phyloP scores from a whole-genome alignment of 495 filamentous ascomycete genomes.

The Penicillium cataractarum region DNA sequence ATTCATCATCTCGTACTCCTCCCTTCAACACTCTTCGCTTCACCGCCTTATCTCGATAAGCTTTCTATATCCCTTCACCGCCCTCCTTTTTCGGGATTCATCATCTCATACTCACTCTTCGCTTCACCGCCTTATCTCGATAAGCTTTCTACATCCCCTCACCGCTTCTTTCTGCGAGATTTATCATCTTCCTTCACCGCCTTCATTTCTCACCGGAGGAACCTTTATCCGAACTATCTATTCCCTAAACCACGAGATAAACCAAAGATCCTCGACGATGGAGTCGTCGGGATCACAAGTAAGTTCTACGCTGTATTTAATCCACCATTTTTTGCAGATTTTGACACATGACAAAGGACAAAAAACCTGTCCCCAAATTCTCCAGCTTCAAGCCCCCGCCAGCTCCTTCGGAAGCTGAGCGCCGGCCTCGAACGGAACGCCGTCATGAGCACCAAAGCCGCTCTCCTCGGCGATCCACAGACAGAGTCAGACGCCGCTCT shows the following conservation, averaged over 20 bases:
- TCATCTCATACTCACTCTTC: too few species aligned
- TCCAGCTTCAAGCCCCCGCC: conserved; percentile 65
- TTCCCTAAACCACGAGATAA: conserved; percentile 16
- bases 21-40: too few species aligned
- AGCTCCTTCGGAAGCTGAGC: conserved; percentile 26
- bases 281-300: conserved; percentile 43
- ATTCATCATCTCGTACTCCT: too few species aligned
- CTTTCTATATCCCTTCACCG: background rate
- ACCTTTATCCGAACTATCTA: conserved; percentile 7
- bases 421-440: conserved; percentile 8
- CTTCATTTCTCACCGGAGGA: background rate
- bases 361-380: conserved; percentile 63
- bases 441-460: conserved; percentile 31
- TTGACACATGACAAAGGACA: conserved; percentile 33
- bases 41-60: too few species aligned
- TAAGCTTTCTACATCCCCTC: background rate
- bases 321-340: too few species aligned
- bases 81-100: too few species aligned
- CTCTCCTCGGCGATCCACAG: conserved; percentile 16
- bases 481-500: background rate
- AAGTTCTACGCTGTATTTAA: conserved; percentile 7
- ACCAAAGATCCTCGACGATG: conserved; percentile 37
- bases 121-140: too few species aligned
- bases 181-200: background rate
- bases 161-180: background rate